Conservation (phyloP, 129 eudicot species). For the Lactuca saligna region DNA sequence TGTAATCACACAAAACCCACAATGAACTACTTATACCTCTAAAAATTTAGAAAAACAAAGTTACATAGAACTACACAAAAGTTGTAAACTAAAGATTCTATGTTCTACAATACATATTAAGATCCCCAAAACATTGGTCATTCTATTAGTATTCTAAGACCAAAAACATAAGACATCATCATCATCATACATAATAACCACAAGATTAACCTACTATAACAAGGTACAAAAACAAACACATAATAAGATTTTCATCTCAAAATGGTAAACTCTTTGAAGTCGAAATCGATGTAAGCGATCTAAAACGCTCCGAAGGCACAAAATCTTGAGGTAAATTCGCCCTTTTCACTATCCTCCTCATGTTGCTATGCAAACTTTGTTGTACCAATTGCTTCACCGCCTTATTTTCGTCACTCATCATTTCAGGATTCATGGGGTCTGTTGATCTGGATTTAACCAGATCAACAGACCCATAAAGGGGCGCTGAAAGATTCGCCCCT, state of each 20-base stretch:
- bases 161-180: conserved; percentile 31
- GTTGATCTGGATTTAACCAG: conserved; percentile 12
- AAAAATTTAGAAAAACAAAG: background rate
- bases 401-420: conserved; percentile 81
- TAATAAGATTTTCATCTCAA: conserved; percentile 38
- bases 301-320: conserved; percentile 82
- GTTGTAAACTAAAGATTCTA: conserved; percentile 19
- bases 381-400: conserved; percentile 87
- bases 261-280: conserved; percentile 98
- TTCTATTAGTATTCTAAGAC: conserved; percentile 33
- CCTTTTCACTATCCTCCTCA: conserved; percentile 86
- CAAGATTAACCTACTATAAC: conserved; percentile 17
- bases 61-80: conserved; percentile 18
- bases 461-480: conserved; percentile 45
- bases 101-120: conserved; percentile 18
- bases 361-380: conserved; percentile 88
- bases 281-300: conserved; percentile 65
- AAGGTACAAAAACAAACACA: conserved; percentile 10
- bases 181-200: conserved; percentile 19
- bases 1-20: background rate
- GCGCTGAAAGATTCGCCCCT: conserved; percentile 61
- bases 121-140: conserved; percentile 16
- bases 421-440: conserved; percentile 31
- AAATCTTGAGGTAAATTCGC: conserved; percentile 93
- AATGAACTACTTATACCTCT: too few relatives aligned